Base-by-base conservation (phyloP, 306 rosid species). In the Casuarina cunninghamiana region DNA sequence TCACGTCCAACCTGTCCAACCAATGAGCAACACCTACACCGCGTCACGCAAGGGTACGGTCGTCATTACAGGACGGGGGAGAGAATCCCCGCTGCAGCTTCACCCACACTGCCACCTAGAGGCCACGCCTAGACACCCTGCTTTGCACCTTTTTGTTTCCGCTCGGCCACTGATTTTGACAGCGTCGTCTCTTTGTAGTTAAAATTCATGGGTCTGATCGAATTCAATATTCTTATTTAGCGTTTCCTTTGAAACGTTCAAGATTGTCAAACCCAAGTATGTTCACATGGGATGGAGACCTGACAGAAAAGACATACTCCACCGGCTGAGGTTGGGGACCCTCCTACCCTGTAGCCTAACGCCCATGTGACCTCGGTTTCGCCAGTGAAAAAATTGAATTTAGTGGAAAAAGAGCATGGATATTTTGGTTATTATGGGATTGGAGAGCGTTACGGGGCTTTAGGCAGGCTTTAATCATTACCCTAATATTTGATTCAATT, bases 31-130 rank as follows among this genome's bases (percentile, higher is more conserved):
- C 21, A 53, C 13, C 68, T 15, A 43, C 50, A 26, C n/a, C 69
- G 81, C 83, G 85, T 78, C 79, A 49, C 21, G 19, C 15, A 79
- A 51, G 83, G 83, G 74, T 65, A 75, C 6, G 78, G 69, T 75
- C 42, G 83, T 61, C 8, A 69, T 71, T 12, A 16, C 1, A 50
- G 0, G 0, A 2, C 10, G 5, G 5, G 5, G 4, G 2, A 2
- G 1, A 7, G 48, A 61, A 1, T 19, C 38, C 21, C 4, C n/a
- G n/a, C 5, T 4, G 43, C 5, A n/a, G 50, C 41, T 21, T 79
- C 53, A 26, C 57, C 72, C 32, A 26, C 32, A 26, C 32, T 26
- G 32, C 32, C 38, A 16, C 68, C 35, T 2, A 11, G 13, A 58
- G 65, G 62, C 35, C 61, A 57, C 32, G 0, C 32, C 0, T 26